phyloP scores from a whole-genome alignment of 2,329 filamentous ascomycete genomes.

The Thielaviopsis populi region DNA sequence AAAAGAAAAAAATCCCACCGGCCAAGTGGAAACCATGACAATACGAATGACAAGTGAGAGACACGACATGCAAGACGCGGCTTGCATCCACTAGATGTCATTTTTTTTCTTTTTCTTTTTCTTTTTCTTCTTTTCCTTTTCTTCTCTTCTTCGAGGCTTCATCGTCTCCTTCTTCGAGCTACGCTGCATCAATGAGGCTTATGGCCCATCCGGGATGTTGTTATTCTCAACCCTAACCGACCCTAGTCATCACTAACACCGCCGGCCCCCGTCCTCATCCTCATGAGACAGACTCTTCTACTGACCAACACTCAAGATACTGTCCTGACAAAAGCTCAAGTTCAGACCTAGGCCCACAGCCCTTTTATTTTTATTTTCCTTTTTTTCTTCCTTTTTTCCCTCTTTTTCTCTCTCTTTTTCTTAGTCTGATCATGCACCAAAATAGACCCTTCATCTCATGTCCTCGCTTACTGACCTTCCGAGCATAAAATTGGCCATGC shows the following conservation, averaged over 20 bases:
- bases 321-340: neutral
- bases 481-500: neutral
- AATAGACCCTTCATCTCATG: constrained; percentile 10
- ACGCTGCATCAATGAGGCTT: neutral
- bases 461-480: neutral
- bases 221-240: neutral
- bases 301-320: neutral
- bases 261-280: neutral
- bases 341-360: no score
- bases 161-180: neutral
- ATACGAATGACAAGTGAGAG: neutral
- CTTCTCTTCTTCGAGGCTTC: neutral
- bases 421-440: neutral
- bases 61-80: neutral
- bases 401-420: neutral
- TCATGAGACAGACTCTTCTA: neutral
- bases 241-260: neutral
- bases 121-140: no score
- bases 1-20: neutral
- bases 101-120: neutral
- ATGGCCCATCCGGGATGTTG: neutral
- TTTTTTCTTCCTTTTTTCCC: neutral
- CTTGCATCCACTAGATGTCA: neutral
- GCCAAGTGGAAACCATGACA: constrained; percentile 1
- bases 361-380: no score